Evolutionary conservation across 495 filamentous ascomycete species (phyloP), one percentile per base, ranked within the genome.

Genomic region (Rostrohypoxylon terebratum): DNA sequence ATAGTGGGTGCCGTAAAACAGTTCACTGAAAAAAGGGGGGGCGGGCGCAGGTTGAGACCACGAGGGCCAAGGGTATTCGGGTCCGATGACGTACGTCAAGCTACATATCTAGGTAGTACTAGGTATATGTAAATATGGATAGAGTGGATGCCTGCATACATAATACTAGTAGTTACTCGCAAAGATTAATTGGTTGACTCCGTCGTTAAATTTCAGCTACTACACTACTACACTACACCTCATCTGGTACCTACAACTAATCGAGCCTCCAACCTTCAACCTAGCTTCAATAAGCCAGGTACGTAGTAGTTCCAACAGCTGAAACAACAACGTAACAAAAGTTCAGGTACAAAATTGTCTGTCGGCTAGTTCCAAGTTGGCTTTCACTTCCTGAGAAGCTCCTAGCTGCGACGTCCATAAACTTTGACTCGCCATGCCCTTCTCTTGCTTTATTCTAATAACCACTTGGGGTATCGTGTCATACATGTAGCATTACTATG

Each of bases 391-490:
- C 60, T 20, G 33, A 66, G 34, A 63, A 69, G 59, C 64, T 64
- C 31, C 57, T 47, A 44, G 40, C 63, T 38, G n/a, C 23, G 3
- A 18, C 44, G 2, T 63, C 20, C 50, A 51, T 20, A 11, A 31
- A 18, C 28, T 60, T 59, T 31, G 16, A 33, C 28, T 47, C 33
- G 44, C 48, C 59, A 68, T 47, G 54, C 65, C 45, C 51, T 5
- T 45, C 38, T 50, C 57, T 66, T 66, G 25, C 59, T 69, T 50
- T 16, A 63, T 53, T 69, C 50, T 16, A 63, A 74, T 69, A 67
- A 66, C 63, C 63, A 31, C 66, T 59, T 59, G 58, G 66, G 71
- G 71, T 74, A 74, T 74, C 71, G 66, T 74, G 60, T 61, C 65
- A 70, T 66, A 42, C 38, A 42, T 42, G 38, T 42, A 59, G 51